Conservation (phyloP, 106 monocot species). For the Allium cepa region DNA sequence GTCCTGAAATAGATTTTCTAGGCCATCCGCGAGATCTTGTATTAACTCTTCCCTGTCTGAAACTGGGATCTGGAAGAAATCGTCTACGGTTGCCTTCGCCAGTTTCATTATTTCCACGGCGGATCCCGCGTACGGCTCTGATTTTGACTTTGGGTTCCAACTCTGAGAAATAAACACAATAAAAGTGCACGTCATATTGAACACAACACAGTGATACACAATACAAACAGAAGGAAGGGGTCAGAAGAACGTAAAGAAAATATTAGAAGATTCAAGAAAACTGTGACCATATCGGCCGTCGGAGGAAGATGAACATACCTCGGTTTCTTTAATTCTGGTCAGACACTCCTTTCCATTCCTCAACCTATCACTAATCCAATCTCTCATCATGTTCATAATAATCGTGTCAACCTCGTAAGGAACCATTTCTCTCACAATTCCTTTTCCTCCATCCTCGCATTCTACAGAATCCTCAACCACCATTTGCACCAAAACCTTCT, state of each 20-base stretch:
- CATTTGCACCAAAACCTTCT: conserved; percentile 33
- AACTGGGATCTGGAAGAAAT: conserved; percentile 26
- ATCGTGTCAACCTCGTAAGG: conserved; percentile 31
- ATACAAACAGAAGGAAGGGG: neutral
- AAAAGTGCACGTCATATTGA: neutral
- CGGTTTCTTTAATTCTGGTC: conserved; percentile 26
- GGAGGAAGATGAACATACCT: conserved; percentile 14
- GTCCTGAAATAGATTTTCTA: conserved; percentile 22
- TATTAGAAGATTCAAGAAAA: neutral
- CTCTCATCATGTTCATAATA: conserved; percentile 20
- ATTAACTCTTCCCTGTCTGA: conserved; percentile 12
- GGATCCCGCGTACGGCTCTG: conserved; percentile 27
- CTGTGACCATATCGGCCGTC: neutral
- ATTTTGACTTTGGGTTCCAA: conserved; percentile 35
- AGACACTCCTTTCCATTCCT: conserved; percentile 26
- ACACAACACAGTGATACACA: neutral
- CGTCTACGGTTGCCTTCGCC: conserved; percentile 25
- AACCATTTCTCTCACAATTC: conserved; percentile 24
- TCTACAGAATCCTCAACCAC: conserved; percentile 27
- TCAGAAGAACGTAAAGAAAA: neutral
- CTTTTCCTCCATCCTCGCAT: conserved; percentile 27
- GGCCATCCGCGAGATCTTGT: conserved; percentile 26
- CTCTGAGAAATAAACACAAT: conserved; percentile 5
- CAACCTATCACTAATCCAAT: conserved; percentile 27
- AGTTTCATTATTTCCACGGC: conserved; percentile 31